Conservation (phyloP, 129 eudicot genomes). For the Chrysanthemum makinoi region DNA sequence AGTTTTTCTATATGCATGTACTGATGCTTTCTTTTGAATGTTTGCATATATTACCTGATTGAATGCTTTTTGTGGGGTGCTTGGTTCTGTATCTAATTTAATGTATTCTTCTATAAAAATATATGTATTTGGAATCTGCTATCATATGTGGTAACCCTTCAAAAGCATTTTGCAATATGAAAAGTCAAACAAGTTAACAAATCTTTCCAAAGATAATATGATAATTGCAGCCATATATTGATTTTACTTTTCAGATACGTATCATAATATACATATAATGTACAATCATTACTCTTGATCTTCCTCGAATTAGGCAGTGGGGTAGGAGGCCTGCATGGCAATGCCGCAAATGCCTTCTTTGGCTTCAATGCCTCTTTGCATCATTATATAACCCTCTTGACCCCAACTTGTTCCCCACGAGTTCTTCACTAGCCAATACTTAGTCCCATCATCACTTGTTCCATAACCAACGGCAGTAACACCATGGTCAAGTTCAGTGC, state of each 20-base stretch:
- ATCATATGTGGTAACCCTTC: neutral
- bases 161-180: constrained; percentile 4
- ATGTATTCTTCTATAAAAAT: constrained; percentile 7
- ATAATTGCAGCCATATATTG: neutral
- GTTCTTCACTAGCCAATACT: constrained; percentile 39
- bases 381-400: constrained; percentile 34
- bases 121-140: neutral
- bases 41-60: neutral
- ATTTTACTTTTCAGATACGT: constrained; percentile 5
- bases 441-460: constrained; percentile 29
- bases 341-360: constrained; percentile 37
- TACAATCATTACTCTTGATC: neutral
- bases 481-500: constrained; percentile 35
- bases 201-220: neutral
- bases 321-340: constrained; percentile 33
- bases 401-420: constrained; percentile 37
- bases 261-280: constrained; percentile 5
- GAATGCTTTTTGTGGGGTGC: neutral
- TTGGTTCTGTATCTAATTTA: constrained; percentile 1
- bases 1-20: neutral
- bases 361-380: constrained; percentile 31
- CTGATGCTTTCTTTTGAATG: neutral
- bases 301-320: constrained; percentile 20
- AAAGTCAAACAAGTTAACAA: neutral
- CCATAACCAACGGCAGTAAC: constrained; percentile 36